A percentile compares a stretch with the other conserved stretches of the same genome.
phyloP scores from a whole-genome alignment of 768 basidiomycete species.

The Kwoniella heveanensis region DNA sequence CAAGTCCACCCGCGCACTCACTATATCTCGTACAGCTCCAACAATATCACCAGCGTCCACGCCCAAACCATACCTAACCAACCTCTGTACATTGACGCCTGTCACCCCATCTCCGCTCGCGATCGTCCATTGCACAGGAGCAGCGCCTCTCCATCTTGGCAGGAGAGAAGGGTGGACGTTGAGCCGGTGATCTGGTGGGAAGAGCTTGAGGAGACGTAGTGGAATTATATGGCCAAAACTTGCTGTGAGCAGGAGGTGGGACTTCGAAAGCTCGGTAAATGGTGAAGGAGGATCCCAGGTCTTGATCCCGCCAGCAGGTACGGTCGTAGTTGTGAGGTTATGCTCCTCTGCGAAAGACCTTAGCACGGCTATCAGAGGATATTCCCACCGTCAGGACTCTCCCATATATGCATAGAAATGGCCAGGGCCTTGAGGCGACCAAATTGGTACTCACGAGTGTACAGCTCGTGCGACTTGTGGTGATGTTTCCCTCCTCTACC shows the following conservation, averaged over 20 bases:
- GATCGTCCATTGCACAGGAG: constrained; percentile 83
- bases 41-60: constrained; percentile 80
- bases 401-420: neutral
- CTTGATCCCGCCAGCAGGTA: constrained; percentile 69
- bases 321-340: constrained; percentile 63
- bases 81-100: constrained; percentile 69
- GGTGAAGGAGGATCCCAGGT: constrained; percentile 63
- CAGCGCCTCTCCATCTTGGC: constrained; percentile 83
- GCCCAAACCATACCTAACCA: constrained; percentile 70
- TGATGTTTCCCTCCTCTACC: constrained; percentile 65
- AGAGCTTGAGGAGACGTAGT: constrained; percentile 64
- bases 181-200: constrained; percentile 65
- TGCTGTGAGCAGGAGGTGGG: constrained; percentile 71
- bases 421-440: too few species aligned
- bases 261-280: constrained; percentile 53
- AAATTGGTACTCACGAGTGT: constrained; percentile 17
- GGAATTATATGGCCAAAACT: constrained; percentile 89
- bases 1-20: constrained; percentile 55
- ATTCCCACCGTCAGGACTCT: constrained; percentile 5
- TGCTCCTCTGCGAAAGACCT: constrained; percentile 64
- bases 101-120: constrained; percentile 68
- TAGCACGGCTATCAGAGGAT: constrained; percentile 65
- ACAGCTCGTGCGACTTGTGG: constrained; percentile 11
- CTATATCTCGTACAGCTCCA: constrained; percentile 61
- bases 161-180: constrained; percentile 90